A percentile compares a stretch with the other conserved stretches of the same genome.
These are phyloP conservation scores for Phytophthora pistaciae DNA, from an alignment of 352 stramenopile species.

Conservation along the genomic window DNA sequence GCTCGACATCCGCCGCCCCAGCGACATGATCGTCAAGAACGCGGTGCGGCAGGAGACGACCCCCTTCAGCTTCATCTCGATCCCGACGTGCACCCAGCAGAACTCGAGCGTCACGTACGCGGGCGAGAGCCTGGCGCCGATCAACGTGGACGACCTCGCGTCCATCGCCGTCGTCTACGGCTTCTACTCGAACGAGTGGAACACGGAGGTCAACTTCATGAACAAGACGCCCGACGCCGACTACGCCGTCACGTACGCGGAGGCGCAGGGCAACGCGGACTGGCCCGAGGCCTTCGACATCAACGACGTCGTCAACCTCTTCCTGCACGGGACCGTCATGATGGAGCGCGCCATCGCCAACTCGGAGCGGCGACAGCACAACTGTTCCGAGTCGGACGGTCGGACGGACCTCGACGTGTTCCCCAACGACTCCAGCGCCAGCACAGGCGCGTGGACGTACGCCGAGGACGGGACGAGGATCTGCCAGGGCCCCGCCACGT, in stretches of 20 bases:
- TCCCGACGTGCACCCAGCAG: constrained; percentile 39
- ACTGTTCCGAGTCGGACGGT: constrained; percentile 49
- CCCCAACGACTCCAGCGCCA: constrained; percentile 8
- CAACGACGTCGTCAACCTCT: constrained; percentile 34
- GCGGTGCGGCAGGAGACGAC: constrained; percentile 35
- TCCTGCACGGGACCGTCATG: constrained; percentile 53
- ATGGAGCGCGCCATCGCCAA: constrained; percentile 50
- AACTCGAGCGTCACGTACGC: constrained; percentile 30
- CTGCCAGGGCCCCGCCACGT: constrained; percentile 46
- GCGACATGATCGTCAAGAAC: constrained; percentile 53
- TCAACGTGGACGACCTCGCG: constrained; percentile 55
- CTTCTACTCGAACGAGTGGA: constrained; percentile 62
- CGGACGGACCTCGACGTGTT: constrained; percentile 32
- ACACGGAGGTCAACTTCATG: constrained; percentile 45
- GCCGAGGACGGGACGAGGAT: constrained; percentile 42
- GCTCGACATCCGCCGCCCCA: constrained; percentile 21
- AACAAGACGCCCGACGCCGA: constrained; percentile 17
- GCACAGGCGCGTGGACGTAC: constrained; percentile 35
- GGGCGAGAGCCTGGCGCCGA: constrained; percentile 29
- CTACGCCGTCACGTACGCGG: constrained; percentile 23
- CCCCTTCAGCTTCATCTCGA: constrained; percentile 46
- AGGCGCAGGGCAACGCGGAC: constrained; percentile 21
- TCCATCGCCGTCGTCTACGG: constrained; percentile 52
- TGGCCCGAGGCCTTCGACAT: constrained; percentile 35
- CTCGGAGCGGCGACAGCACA: constrained; percentile 37